A percentile compares a stretch with the other conserved stretches of the same genome.
phyloP scores from a whole-genome alignment of 2,329 filamentous ascomycete species.

The Orbilia blumenaviensis region DNA sequence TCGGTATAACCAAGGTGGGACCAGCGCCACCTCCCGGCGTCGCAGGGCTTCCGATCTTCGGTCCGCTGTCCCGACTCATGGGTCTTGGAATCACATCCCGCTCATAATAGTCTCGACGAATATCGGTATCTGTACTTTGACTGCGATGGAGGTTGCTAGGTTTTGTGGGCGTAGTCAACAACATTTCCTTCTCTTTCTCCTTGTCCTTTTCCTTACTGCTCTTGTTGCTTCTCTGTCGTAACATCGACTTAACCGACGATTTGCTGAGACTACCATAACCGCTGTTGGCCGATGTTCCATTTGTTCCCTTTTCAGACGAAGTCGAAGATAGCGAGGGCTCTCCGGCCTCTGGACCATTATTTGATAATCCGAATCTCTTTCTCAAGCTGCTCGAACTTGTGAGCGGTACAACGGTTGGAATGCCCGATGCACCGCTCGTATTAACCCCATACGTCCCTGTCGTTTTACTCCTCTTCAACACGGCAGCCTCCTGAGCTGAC shows the following conservation, averaged over 20 bases:
- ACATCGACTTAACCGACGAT: conserved; percentile 44
- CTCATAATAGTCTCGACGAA: conserved; percentile 39
- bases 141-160: conserved; percentile 31
- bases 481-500: background rate
- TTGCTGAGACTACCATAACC: conserved; percentile 46
- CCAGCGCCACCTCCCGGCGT: background rate
- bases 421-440: background rate
- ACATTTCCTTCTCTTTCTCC: conserved; percentile 7
- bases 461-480: conserved; percentile 41
- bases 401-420: conserved; percentile 40
- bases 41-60: conserved; percentile 7
- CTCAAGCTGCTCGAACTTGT: conserved; percentile 36
- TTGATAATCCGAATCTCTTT: conserved; percentile 37
- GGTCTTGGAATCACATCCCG: conserved; percentile 25
- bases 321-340: background rate
- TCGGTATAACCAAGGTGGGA: conserved; percentile 33
- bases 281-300: conserved; percentile 12
- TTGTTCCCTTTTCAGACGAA: conserved; percentile 4
- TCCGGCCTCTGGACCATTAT: background rate
- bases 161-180: conserved; percentile 7
- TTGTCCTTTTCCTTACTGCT: conserved; percentile 24
- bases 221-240: conserved; percentile 40
- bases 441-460: conserved; percentile 26
- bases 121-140: conserved; percentile 39
- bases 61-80: conserved; percentile 25